Base-by-base conservation (phyloP, 2,329 filamentous ascomycete species). In the Blastomyces silverae region DNA sequence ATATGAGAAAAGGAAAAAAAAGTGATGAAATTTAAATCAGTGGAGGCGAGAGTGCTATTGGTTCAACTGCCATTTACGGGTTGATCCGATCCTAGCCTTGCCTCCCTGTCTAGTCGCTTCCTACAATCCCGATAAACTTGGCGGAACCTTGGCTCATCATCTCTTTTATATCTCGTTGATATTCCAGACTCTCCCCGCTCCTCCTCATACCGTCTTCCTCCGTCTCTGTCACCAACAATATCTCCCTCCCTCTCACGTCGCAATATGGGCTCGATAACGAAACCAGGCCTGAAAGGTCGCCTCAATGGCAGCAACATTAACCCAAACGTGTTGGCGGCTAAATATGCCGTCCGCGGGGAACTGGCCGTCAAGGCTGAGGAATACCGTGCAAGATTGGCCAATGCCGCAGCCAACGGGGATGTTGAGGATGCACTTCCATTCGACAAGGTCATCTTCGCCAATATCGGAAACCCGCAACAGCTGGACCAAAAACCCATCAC, bases 401-500 rank as follows among this genome's bases (percentile, higher is more conserved):
- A 42, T 50, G 42, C 42, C 15, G 56, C 34, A 31, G 17, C 8
- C 37, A 75, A 77, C 69, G 71, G 28, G 25, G 56, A 44, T 56
- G 28, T 37, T n/a, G 55, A 34, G 8, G 55, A 58, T 34, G 13
- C 25, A 13, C 83, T 97, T 61, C 93, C 94, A 60, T 99, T 99
- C 78, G 83, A 90, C 72, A 85, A 91, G 66, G 88, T 99, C 78
- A 93, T 99, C 80, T 92, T 90, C 68, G 94, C 94, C 79, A 99
- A 99, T 81, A 99, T 99, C 74, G 94, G 94, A 75, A 99, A 99
- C 82, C 94, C 94, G 3, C 94, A 99, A 80, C 94, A 99, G 80
- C 87, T 99, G 68, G 94, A 97, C 80, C 94, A 99, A 84, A 95
- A 97, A 83, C 94, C 94, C 73, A 93, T 99, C 73, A 99, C 94